Percentiles rank a stretch among this genome's conserved stretches.
Conservation (phyloP, 2,329 filamentous ascomycete genomes). For the Aspergillus sp. region DNA sequence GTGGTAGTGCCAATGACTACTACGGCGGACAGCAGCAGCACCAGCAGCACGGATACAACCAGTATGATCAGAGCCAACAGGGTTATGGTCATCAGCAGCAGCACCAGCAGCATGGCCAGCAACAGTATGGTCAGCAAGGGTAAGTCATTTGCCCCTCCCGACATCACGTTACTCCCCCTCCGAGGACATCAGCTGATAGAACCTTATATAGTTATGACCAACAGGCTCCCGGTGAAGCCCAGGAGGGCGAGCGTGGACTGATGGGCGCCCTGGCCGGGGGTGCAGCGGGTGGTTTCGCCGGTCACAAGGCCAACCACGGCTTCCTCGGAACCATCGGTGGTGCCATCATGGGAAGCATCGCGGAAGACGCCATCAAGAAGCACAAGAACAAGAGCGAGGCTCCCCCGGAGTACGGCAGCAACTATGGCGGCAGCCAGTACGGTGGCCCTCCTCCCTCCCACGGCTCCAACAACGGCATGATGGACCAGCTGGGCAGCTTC, state of each 20-base stretch:
- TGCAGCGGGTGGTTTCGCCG: constrained; percentile 46
- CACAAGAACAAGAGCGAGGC: constrained; percentile 38
- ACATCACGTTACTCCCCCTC: background rate
- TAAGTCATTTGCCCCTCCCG: constrained; percentile 13
- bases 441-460: constrained; percentile 19
- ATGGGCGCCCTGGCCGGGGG: constrained; percentile 48
- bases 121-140: constrained; percentile 21
- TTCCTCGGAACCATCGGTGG: constrained; percentile 49
- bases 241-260: constrained; percentile 48
- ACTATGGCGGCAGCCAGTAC: constrained; percentile 14
- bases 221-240: constrained; percentile 36
- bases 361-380: constrained; percentile 47
- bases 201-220: constrained; percentile 22
- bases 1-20: constrained; percentile 18
- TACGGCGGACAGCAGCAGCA: constrained; percentile 20
- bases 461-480: constrained; percentile 21
- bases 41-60: constrained; percentile 15
- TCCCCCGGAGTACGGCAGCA: constrained; percentile 15
- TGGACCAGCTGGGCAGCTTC: constrained; percentile 36
- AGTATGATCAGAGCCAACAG: constrained; percentile 21
- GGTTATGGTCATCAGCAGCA: constrained; percentile 14
- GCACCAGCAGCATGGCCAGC: constrained; percentile 19
- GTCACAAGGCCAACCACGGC: constrained; percentile 49
- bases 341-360: constrained; percentile 46
- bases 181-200: constrained; percentile 12